These are phyloP conservation scores for Magnusiomyces fungicola DNA, from an alignment of 1,139 yeast species.

Conservation along the genomic window DNA sequence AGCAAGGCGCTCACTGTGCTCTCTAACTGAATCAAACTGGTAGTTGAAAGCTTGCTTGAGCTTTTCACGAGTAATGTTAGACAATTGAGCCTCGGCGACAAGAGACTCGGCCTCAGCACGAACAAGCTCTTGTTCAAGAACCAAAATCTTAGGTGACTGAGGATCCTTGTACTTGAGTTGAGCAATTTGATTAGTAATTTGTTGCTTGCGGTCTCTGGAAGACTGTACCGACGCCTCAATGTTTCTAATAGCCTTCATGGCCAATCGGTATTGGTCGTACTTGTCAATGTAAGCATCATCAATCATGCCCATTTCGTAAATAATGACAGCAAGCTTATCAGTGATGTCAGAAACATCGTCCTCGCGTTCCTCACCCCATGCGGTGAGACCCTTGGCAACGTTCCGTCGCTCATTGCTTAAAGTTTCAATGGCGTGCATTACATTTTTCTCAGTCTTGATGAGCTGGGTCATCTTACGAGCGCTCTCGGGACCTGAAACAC, in stretches of 20 bases:
- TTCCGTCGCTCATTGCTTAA: conserved; percentile 94
- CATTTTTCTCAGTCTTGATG: conserved; percentile 94
- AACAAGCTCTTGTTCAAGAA: conserved; percentile 95
- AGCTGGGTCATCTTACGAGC: conserved; percentile 82
- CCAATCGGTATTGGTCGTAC: conserved; percentile 95
- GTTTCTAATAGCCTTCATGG: conserved; percentile 89
- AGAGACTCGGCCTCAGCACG: conserved; percentile 98
- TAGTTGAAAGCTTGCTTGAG: conserved; percentile 95
- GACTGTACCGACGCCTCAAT: conserved; percentile 98
- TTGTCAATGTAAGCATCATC: conserved; percentile 97
- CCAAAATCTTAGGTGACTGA: conserved; percentile 88
- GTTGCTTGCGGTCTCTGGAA: conserved; percentile 94
- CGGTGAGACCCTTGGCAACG: conserved; percentile 90
- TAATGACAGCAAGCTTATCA: conserved; percentile 91
- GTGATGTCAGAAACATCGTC: conserved; percentile 97
- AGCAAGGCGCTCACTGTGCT: conserved; percentile 93
- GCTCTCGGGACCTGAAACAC: conserved; percentile 90
- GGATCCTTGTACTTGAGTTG: conserved; percentile 98
- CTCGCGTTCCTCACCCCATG: conserved; percentile 98
- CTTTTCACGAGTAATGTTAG: conserved; percentile 96
- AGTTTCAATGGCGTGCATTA: conserved; percentile 87
- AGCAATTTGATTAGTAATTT: conserved; percentile 96
- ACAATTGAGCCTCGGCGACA: conserved; percentile 97
- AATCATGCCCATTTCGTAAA: conserved; percentile 94
- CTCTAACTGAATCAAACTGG: conserved; percentile 94